These are phyloP conservation scores for Lecanicillium sp. DNA, from an alignment of 2,329 filamentous ascomycete species.

Conservation along the genomic window DNA sequence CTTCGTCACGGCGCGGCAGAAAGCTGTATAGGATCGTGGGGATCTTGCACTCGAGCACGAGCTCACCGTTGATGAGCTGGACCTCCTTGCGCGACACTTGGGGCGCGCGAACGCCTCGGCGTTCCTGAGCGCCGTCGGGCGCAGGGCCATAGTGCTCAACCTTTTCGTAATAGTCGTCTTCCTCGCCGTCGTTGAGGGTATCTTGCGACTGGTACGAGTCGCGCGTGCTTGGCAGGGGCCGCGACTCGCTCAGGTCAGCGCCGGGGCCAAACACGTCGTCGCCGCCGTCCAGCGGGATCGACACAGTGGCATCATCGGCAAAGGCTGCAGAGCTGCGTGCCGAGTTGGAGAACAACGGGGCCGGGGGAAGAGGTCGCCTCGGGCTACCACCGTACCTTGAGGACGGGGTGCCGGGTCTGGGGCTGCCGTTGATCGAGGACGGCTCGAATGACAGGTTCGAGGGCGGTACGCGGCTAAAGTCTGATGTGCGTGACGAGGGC, in stretches of 20 bases:
- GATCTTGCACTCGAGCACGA: slow-evolving; percentile 98
- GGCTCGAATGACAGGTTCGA: slow-evolving; percentile 73
- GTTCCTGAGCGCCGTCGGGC: slow-evolving; percentile 77
- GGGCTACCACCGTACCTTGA: slow-evolving; percentile 85
- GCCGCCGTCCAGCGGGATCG: slow-evolving; percentile 56
- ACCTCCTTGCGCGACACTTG: slow-evolving; percentile 93
- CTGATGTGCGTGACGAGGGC: slow-evolving; percentile 42
- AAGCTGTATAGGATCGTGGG: slow-evolving; percentile 98
- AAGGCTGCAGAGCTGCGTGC: slow-evolving; percentile 43
- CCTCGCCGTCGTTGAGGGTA: slow-evolving; percentile 42
- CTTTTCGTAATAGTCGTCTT: slow-evolving; percentile 42
- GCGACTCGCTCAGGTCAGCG: slow-evolving; percentile 44
- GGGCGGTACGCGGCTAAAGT: slow-evolving; percentile 65
- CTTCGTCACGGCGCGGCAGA: slow-evolving; percentile 81
- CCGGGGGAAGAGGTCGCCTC: slow-evolving; percentile 77
- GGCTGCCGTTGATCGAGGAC: slow-evolving; percentile 79
- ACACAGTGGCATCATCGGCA: slow-evolving; percentile 61
- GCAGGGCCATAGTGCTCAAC: slow-evolving; percentile 80
- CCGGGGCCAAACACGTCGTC: slow-evolving; percentile 70
- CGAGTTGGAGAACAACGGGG: slow-evolving; percentile 68
- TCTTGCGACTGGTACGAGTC: slow-evolving; percentile 53
- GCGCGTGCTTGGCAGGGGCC: slow-evolving; percentile 40
- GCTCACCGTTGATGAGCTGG: slow-evolving; percentile 91
- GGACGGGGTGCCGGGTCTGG: slow-evolving; percentile 83
- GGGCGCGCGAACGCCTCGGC: slow-evolving; percentile 76